Base-by-base conservation (phyloP, 345 rosid genomes). In the Punica granatum region DNA sequence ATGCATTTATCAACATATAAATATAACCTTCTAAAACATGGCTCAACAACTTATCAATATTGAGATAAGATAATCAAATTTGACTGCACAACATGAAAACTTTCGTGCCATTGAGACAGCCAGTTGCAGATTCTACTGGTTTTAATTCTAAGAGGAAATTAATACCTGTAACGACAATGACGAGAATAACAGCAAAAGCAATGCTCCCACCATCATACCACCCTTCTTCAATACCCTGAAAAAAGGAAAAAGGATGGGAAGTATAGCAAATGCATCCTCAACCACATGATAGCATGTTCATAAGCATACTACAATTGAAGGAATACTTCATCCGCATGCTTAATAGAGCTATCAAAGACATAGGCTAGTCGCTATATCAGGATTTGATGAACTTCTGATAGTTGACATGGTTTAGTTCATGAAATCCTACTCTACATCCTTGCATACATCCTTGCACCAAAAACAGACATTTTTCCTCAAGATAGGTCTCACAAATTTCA, bases 171-270 rank as follows among this genome's bases (percentile, higher is more conserved):
- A 94, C 96, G 71, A 88, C 79, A 75, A 94, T 86, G 75, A 94
- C 99, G 67, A 94, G 92, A 63, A 88, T 64, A 72, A 94, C 99
- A 48, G 99, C 99, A 76, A 94, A 86, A 71, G 89, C 86, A 69
- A 94, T 94, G 89, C 99, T 94, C 51, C 86, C 92, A 33, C 99
- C 99, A 82, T 94, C 99, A 70, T 89, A 94, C 99, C 99, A 94
- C 67, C 99, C 99, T 81, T 82, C 80, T 77, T 86, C 44, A 31
- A 82, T 77, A 68, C 99, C 99, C 99, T 93, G 69, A 58, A 71
- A 66, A 61, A 66, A 39, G 25, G 67, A 60, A 10, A 63, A 25
- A n/a, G n/a, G n/a, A n/a, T n/a, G n/a, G n/a, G n/a, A 23, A 37
- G 25, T 14, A 64, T 62, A 72, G 66, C 36, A 67, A 36, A 33